phyloP scores from a whole-genome alignment of 2,329 filamentous ascomycete species.

The Cladosporium sphaerospermum region DNA sequence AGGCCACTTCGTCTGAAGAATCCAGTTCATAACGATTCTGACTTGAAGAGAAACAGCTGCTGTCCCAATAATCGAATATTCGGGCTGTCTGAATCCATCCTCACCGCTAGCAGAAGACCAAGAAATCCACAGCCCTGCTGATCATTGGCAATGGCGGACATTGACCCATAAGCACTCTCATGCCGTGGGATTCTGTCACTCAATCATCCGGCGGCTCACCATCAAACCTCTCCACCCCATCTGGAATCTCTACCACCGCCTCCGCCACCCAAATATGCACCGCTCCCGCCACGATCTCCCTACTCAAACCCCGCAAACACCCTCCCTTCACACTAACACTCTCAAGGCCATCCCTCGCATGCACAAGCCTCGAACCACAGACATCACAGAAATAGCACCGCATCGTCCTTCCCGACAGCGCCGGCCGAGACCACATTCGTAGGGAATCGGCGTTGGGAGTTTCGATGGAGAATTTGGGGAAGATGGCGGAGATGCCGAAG shows the following conservation, averaged over 20 bases:
- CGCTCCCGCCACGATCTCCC: conserved; percentile 7
- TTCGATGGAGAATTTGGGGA: conserved; percentile 6
- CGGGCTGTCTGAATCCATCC: background rate
- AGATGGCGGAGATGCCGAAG: conserved; percentile 13
- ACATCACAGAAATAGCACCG: conserved; percentile 9
- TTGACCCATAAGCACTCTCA: too few relatives aligned
- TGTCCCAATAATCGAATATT: background rate
- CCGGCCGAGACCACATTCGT: conserved; percentile 1
- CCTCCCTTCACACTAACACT: conserved; percentile 10
- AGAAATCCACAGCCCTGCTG: too few relatives aligned
- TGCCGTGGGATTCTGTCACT: background rate
- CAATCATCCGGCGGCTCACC: conserved; percentile 11
- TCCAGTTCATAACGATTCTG: background rate
- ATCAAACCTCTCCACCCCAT: background rate
- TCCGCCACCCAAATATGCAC: conserved; percentile 10
- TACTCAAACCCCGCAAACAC: background rate
- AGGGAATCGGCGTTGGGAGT: background rate
- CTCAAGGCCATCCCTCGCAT: conserved; percentile 1
- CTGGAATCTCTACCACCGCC: conserved; percentile 10
- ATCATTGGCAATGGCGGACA: too few relatives aligned
- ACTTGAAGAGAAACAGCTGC: background rate
- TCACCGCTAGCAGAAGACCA: too few relatives aligned
- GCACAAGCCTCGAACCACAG: conserved; percentile 10
- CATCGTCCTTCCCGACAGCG: background rate
- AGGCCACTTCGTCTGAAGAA: background rate